Base-by-base conservation (phyloP, 768 basidiomycete species). In the Boletus tylopilopsis region DNA sequence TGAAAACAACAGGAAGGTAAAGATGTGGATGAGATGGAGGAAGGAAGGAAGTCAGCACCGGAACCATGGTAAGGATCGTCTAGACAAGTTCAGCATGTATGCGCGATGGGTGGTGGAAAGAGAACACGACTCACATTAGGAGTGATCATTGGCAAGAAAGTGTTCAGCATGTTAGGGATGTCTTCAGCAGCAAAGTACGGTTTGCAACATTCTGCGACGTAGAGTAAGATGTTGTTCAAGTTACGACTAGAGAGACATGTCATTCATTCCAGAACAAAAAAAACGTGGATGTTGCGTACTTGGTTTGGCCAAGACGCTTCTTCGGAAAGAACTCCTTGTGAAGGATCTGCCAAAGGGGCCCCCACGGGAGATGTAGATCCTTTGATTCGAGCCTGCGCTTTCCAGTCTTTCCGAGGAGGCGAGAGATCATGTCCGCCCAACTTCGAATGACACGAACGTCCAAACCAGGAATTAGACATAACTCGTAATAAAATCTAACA, bases 371-470 rank as follows among this genome's bases (percentile, higher is more conserved):
- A 54, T 81, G 71, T 25, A 92, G 73, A 61, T 91, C 90, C 10
- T 69, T 58, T 19, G 74, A 55, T 51, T 89, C 82, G 37, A 93
- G 76, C 66, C 81, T 90, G 44, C 82, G 80, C 54, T 77, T 80
- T 36, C 85, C 82, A 7, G 79, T 73, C 69, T 85, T 89, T 33
- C 78, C 76, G 13, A 90, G 72, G 38, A 91, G 73, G 49, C 85
- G 82, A 39, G 82, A 77, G 56, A 90, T 74, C 80, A 87, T 87
- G 59, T 87, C 85, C 13, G 85, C 81, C 87, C 88, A 91, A 63
- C 74, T 80, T 42, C 86, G 80, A 51, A 82, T 73, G 55, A 85
- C 73, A 36, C 84, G 81, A 10, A 82, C 75, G 45, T 92, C 88
- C 45, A 90, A 71, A 42, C 88, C 88, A 38, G 89, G 90, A 8